Base-by-base conservation (phyloP, 352 stramenopile genomes). In the Pseudoperonospora humuli region DNA sequence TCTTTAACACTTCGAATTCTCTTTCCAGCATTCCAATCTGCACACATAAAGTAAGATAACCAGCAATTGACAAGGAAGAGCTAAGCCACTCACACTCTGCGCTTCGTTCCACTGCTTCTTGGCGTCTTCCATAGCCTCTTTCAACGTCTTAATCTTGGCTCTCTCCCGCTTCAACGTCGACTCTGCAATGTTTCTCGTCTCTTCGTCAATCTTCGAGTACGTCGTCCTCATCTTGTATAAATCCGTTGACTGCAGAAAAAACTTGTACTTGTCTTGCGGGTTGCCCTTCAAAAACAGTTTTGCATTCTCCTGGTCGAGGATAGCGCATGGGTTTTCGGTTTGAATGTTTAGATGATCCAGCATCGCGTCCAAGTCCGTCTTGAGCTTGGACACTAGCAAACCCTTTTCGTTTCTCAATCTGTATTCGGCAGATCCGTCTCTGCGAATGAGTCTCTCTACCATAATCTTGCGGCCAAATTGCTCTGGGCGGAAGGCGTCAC, bases 231-330 rank as follows among this genome's bases (percentile, higher is more conserved):
- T 91, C 27, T 95, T 86, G 60, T 96, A 90, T 36, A 98, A 52
- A 53, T 97, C 93, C 0, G 93, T 98, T 1, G 93, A 95, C 53
- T 97, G 96, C 46, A 96, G 73, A 49, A 98, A 99, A 60, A 99
- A 98, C 19, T 77, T 79, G 72, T 98, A 99, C 57, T 99, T 99
- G 31, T 98, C 93, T 11, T 77, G 64, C 3, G 80, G 55, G 37
- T 93, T 97, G 21, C 95, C 95, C 18, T 94, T 96, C 17, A 98
- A 59, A 57, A 99, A 99, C 43, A 97, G 80, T 63, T 98, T 98
- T 11, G 94, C 91, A 46, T 98, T 97, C 65, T 98, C 95, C 59
- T 99, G 96, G 61, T 98, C 94, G 28, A 98, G 55, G 26, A 98
- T 92, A 3, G 90, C 88, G 20, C 96, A 97, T 25, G 96, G 96